Evolutionary conservation across 2,329 filamentous ascomycete species (phyloP).

Genomic region (Botrytis cinerea): DNA sequence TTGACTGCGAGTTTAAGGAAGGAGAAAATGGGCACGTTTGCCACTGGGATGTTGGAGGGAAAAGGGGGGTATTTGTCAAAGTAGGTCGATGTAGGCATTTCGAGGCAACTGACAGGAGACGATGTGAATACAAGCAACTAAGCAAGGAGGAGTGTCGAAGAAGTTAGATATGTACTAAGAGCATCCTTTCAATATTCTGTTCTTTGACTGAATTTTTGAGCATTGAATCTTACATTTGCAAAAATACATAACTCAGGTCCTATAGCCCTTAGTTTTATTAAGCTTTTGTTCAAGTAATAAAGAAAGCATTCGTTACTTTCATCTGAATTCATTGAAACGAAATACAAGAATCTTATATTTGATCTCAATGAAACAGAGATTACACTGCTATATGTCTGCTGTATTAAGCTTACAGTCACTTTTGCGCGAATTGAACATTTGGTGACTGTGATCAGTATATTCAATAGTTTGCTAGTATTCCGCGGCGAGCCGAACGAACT

Average conservation of each 20-base stretch:
- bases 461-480: no score
- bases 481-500: no score
- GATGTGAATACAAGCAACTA: not conserved
- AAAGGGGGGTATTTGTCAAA: not conserved
- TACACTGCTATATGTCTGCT: not conserved
- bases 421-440: not conserved
- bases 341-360: not conserved
- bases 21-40: not conserved
- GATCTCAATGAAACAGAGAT: no score
- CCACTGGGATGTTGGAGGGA: not conserved
- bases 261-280: not conserved
- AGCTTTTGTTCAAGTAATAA: not conserved
- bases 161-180: not conserved
- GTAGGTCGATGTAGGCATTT: conserved; percentile 11
- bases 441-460: not conserved
- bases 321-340: not conserved
- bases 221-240: not conserved
- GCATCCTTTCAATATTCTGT: not conserved
- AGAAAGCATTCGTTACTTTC: not conserved
- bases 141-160: not conserved
- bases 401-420: not conserved
- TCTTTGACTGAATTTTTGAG: not conserved
- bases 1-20: conserved; percentile 7
- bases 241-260: not conserved
- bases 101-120: not conserved